These are phyloP conservation scores for Lachnellula willkommii DNA, from an alignment of 2,329 filamentous ascomycete genomes.

Conservation along the genomic window DNA sequence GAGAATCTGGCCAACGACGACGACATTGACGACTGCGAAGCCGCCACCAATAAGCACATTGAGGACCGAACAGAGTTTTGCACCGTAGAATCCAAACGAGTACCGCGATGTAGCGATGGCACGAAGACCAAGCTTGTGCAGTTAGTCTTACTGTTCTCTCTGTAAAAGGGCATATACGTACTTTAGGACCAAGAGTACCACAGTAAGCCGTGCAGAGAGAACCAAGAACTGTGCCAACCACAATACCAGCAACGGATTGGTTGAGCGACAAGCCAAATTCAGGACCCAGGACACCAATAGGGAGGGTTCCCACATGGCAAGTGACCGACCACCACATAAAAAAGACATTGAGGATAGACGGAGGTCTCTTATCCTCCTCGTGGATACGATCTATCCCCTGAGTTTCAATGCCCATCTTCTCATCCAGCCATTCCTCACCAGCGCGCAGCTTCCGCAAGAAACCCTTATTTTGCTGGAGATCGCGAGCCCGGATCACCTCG, in stretches of 20 bases:
- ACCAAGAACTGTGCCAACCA: constrained; percentile 38
- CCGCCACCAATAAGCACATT: constrained; percentile 42
- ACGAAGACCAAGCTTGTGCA: constrained; percentile 33
- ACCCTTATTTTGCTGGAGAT: constrained; percentile 20
- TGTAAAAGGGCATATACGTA: constrained; percentile 13
- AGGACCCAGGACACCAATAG: constrained; percentile 41
- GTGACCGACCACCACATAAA: constrained; percentile 41
- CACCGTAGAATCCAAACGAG: constrained; percentile 47
- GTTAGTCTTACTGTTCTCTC: neutral
- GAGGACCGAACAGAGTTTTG: constrained; percentile 42
- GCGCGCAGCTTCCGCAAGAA: constrained; percentile 27
- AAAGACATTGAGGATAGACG: constrained; percentile 39
- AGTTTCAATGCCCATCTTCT: constrained; percentile 42
- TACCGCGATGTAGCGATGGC: constrained; percentile 41
- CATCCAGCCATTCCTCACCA: constrained; percentile 39
- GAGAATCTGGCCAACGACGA: constrained; percentile 38
- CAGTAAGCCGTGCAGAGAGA: constrained; percentile 37
- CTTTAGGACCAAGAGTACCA: constrained; percentile 39
- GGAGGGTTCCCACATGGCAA: constrained; percentile 36
- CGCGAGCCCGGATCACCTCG: constrained; percentile 21
- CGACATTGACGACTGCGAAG: constrained; percentile 39
- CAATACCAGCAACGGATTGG: constrained; percentile 37
- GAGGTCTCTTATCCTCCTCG: constrained; percentile 39
- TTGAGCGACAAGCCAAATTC: constrained; percentile 42
- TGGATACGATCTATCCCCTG: constrained; percentile 43